Evolutionary conservation across 2,329 filamentous ascomycete genomes (phyloP).

Genomic region (Sarocladium strictum): DNA sequence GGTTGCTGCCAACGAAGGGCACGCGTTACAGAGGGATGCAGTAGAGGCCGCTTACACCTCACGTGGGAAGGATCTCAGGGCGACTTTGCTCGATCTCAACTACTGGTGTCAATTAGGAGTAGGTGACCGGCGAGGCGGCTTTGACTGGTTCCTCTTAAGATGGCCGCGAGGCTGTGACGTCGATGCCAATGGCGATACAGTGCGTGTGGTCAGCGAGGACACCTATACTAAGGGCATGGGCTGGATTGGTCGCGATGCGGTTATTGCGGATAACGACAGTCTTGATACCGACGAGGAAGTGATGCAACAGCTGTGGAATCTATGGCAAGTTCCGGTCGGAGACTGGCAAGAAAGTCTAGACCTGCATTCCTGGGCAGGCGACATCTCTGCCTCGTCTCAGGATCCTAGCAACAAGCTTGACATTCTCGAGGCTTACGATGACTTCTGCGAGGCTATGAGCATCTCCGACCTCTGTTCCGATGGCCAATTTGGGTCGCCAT

Average conservation of each 20-base stretch:
- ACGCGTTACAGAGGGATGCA: constrained; percentile 63
- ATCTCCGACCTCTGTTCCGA: constrained; percentile 56
- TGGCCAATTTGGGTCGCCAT: constrained; percentile 34
- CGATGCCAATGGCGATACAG: constrained; percentile 58
- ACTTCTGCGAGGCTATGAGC: constrained; percentile 56
- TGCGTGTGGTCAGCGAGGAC: constrained; percentile 74
- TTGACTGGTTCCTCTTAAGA: constrained; percentile 81
- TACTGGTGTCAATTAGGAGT: constrained; percentile 98
- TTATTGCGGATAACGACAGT: constrained; percentile 24
- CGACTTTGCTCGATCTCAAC: constrained; percentile 75
- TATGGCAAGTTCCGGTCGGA: constrained; percentile 60
- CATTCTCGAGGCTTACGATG: constrained; percentile 43
- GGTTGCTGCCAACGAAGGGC: constrained; percentile 83
- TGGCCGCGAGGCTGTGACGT: constrained; percentile 68
- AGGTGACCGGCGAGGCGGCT: constrained; percentile 78
- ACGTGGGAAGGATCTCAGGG: constrained; percentile 68
- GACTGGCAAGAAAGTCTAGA: constrained; percentile 45
- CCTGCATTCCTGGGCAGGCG: constrained; percentile 28
- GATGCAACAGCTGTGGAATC: constrained; percentile 57
- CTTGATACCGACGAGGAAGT: constrained; percentile 54
- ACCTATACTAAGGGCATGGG: constrained; percentile 79
- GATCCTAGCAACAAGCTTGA: constrained; percentile 21
- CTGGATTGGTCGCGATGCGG: constrained; percentile 59
- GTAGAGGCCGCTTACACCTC: constrained; percentile 65
- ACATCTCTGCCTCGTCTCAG: constrained; percentile 13